Evolutionary conservation across 2,329 filamentous ascomycete species (phyloP).

Genomic region (Venturia carpophila): DNA sequence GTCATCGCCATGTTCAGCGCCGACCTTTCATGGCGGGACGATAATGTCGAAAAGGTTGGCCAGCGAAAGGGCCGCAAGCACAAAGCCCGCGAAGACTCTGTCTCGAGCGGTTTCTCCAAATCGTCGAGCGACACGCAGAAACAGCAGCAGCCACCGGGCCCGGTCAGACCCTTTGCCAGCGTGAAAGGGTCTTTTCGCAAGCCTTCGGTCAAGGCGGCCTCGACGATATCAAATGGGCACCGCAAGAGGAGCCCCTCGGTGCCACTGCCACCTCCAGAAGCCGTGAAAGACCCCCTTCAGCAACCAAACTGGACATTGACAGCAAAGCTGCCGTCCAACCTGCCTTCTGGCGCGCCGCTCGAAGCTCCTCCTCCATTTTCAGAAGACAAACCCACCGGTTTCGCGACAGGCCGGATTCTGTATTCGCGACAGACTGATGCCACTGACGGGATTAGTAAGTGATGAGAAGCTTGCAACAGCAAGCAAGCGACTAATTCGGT

Average conservation of each 20-base stretch:
- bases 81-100: conserved; percentile 12
- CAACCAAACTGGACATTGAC: conserved; percentile 29
- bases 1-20: conserved; percentile 31
- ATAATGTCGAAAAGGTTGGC: conserved; percentile 31
- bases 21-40: conserved; percentile 32
- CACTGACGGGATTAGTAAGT: background rate
- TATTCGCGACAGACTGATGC: background rate
- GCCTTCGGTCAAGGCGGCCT: conserved; percentile 1
- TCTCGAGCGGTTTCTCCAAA: conserved; percentile 6
- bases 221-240: background rate
- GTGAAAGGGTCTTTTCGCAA: conserved; percentile 22
- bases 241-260: conserved; percentile 18
- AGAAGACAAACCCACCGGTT: background rate
- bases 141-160: background rate
- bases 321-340: conserved; percentile 25
- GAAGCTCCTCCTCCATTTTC: conserved; percentile 20
- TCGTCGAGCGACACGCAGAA: conserved; percentile 1
- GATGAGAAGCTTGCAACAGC: too few species aligned
- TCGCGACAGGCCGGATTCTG: background rate
- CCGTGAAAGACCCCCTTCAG: conserved; percentile 25
- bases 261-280: conserved; percentile 19
- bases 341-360: conserved; percentile 29
- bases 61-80: conserved; percentile 29
- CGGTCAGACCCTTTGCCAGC: conserved; percentile 5
- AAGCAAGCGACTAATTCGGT: background rate